These are phyloP conservation scores for Monosporascus sp. DNA, from an alignment of 2,329 filamentous ascomycete species.

Conservation along the genomic window DNA sequence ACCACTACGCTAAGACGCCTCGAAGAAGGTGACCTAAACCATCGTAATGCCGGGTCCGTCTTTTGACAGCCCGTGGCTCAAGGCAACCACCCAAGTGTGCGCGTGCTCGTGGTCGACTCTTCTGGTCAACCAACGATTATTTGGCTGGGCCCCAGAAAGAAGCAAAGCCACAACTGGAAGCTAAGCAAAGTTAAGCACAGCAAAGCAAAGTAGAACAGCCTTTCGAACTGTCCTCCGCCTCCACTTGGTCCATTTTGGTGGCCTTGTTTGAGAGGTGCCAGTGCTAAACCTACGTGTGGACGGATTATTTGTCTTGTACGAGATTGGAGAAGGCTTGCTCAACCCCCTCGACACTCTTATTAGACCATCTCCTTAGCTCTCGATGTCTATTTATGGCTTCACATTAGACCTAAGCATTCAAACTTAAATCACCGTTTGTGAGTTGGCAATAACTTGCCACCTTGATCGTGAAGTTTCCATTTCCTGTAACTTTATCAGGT, in stretches of 20 bases:
- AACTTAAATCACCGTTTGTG: no score
- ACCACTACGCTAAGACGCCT: background rate
- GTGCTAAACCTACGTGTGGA: background rate
- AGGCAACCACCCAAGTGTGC: background rate
- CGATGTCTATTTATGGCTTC: no score
- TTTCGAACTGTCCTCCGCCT: background rate
- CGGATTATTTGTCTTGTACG: background rate
- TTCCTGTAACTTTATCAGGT: background rate
- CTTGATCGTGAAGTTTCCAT: background rate
- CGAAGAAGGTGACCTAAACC: background rate
- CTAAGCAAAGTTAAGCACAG: background rate
- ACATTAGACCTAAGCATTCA: no score
- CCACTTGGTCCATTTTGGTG: background rate
- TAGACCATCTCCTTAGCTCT: background rate
- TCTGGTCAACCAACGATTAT: no score
- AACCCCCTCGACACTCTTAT: background rate
- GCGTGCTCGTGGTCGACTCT: no score
- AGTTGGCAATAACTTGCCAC: background rate
- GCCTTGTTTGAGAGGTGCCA: background rate
- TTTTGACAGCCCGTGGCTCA: background rate
- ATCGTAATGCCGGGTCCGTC: background rate
- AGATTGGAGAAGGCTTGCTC: no score
- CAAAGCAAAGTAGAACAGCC: background rate
- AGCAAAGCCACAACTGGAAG: no score
- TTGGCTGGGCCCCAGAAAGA: no score